These are phyloP conservation scores for Kodamaea kakaduensis DNA, from an alignment of 805 yeast genomes.

Conservation along the genomic window DNA sequence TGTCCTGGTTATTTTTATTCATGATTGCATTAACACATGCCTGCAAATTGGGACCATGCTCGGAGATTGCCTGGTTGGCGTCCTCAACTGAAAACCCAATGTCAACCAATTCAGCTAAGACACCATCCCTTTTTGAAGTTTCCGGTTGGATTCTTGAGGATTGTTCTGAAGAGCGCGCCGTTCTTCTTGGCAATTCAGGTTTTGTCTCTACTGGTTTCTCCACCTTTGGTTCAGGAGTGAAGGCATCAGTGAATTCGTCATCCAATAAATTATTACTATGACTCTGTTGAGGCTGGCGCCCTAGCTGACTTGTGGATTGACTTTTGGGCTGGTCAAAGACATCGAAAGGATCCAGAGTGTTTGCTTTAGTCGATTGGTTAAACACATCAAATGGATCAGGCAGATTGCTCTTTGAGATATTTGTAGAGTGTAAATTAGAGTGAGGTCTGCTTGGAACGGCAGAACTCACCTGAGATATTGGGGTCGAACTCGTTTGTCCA, in stretches of 20 bases:
- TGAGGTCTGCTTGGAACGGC: neutral
- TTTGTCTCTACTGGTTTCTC: neutral
- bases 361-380: constrained; percentile 4
- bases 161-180: no score
- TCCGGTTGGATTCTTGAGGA: constrained; percentile 4
- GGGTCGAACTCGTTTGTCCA: constrained; percentile 3
- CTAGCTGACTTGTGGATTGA: constrained; percentile 1
- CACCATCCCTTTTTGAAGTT: constrained; percentile 34
- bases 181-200: neutral
- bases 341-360: constrained; percentile 1
- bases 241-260: constrained; percentile 43
- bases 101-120: constrained; percentile 67
- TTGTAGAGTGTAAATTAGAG: no score
- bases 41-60: constrained; percentile 57
- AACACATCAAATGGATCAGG: constrained; percentile 27
- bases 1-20: constrained; percentile 29
- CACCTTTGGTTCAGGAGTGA: constrained; percentile 6
- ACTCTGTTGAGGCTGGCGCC: no score
- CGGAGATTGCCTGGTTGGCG: constrained; percentile 56
- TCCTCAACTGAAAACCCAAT: constrained; percentile 71
- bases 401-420: neutral
- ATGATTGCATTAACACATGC: constrained; percentile 65
- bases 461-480: constrained; percentile 1
- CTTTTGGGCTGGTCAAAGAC: neutral
- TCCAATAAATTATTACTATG: constrained; percentile 33